Conservation (phyloP, 1,139 yeast genomes). For the Lodderomyces oxycetoniae region DNA sequence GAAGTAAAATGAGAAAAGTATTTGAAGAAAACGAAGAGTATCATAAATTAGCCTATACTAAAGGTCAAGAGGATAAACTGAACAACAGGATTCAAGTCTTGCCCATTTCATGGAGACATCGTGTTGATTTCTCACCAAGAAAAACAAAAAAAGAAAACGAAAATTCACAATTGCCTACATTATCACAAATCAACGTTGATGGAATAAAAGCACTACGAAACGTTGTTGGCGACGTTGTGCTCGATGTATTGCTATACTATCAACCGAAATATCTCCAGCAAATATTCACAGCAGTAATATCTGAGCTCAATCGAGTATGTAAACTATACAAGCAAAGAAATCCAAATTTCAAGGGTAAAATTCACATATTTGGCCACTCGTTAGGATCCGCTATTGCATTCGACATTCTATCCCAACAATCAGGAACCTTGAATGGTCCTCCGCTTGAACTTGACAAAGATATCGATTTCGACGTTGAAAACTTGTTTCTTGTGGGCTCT, state of each 20-base stretch:
- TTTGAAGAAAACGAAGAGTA: constrained; percentile 44
- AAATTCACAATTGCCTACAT: constrained; percentile 49
- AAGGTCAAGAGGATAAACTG: constrained; percentile 19
- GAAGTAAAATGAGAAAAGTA: constrained; percentile 59
- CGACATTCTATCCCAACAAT: constrained; percentile 67
- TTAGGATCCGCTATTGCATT: constrained; percentile 82
- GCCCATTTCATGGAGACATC: constrained; percentile 77
- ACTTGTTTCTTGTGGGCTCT: constrained; percentile 79
- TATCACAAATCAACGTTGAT: constrained; percentile 72
- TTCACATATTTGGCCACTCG: constrained; percentile 86
- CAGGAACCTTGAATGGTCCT: constrained; percentile 23
- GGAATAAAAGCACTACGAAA: constrained; percentile 75
- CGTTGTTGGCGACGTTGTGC: constrained; percentile 76
- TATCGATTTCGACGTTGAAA: constrained; percentile 66
- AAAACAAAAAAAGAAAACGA: constrained; percentile 30
- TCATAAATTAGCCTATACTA: constrained; percentile 34
- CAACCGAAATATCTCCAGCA: constrained; percentile 66
- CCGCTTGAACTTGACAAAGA: constrained; percentile 24
- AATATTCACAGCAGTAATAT: constrained; percentile 61
- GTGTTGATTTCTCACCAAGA: constrained; percentile 56
- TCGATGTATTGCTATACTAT: constrained; percentile 81
- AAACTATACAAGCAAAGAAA: constrained; percentile 54
- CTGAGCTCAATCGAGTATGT: constrained; percentile 69
- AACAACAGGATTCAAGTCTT: constrained; percentile 70
- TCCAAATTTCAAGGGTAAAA: constrained; percentile 73